Conservation (phyloP, 75 land plant genomes). For the Cupressus sempervirens region DNA sequence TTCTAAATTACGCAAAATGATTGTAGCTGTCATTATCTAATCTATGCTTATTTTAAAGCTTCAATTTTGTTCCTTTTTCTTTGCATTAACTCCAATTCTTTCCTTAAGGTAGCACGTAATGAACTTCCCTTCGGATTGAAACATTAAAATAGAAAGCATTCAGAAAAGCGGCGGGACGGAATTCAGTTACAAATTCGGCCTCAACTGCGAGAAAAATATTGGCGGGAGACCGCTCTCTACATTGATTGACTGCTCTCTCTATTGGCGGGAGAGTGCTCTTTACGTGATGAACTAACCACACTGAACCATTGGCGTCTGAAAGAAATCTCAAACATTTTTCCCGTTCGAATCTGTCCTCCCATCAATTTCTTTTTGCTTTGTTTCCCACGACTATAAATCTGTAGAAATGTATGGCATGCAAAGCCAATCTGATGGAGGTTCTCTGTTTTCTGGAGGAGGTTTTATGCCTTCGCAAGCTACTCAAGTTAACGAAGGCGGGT, state of each 20-base stretch:
- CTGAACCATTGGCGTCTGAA: neutral
- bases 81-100: no score
- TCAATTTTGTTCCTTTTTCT: no score
- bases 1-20: no score
- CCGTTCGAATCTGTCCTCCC: neutral
- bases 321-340: neutral
- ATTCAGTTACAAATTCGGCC: neutral
- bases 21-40: no score
- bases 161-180: neutral
- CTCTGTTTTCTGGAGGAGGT: constrained; percentile 93
- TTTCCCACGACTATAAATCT: neutral
- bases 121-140: no score
- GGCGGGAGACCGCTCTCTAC: neutral
- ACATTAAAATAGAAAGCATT: neutral
- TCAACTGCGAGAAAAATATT: neutral
- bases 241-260: no score
- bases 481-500: constrained; percentile 34
- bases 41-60: no score
- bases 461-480: constrained; percentile 97
- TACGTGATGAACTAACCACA: neutral
- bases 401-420: constrained; percentile 10
- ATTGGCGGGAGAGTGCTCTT: neutral
- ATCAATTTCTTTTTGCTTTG: neutral
- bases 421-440: constrained; percentile 50
- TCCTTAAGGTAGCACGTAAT: no score